A percentile compares a stretch with the other conserved stretches of the same genome.
phyloP scores from a whole-genome alignment of 2,329 filamentous ascomycete genomes.

The Fusarium begoniae region DNA sequence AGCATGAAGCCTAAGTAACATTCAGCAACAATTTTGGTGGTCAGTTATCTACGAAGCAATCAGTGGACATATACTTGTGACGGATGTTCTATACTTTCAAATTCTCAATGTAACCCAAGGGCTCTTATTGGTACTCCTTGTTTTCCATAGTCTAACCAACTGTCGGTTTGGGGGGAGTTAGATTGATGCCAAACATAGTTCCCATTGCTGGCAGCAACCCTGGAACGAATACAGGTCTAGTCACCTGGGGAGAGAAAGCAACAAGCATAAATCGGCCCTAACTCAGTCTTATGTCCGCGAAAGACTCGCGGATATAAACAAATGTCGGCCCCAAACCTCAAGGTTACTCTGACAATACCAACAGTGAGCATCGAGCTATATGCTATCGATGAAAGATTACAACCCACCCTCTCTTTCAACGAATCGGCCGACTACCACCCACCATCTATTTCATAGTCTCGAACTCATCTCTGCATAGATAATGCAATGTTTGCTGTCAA shows the following conservation, averaged over 20 bases:
- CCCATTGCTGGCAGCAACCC: not conserved
- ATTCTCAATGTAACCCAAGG: not conserved
- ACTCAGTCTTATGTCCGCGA: not conserved
- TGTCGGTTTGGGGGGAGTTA: not conserved
- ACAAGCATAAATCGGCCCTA: not conserved
- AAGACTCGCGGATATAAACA: not conserved
- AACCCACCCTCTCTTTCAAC: not conserved
- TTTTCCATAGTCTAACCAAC: not conserved
- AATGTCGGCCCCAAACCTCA: not conserved
- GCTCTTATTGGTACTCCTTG: not conserved
- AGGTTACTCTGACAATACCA: not conserved
- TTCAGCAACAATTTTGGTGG: not conserved
- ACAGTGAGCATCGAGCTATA: not conserved
- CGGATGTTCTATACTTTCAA: not conserved
- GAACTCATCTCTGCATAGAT: conserved; percentile 74
- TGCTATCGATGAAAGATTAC: not conserved
- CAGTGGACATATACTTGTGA: not conserved
- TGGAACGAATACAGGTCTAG: not conserved
- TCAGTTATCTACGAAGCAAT: not conserved
- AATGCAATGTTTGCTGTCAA: conserved; percentile 69
- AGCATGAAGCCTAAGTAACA: not conserved
- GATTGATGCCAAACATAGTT: not conserved
- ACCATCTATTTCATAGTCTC: conserved; percentile 72
- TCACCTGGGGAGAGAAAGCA: not conserved
- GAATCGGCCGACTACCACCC: not conserved